Conservation (phyloP, 495 filamentous ascomycete species). For the Umbilicaria muhlenbergii region DNA sequence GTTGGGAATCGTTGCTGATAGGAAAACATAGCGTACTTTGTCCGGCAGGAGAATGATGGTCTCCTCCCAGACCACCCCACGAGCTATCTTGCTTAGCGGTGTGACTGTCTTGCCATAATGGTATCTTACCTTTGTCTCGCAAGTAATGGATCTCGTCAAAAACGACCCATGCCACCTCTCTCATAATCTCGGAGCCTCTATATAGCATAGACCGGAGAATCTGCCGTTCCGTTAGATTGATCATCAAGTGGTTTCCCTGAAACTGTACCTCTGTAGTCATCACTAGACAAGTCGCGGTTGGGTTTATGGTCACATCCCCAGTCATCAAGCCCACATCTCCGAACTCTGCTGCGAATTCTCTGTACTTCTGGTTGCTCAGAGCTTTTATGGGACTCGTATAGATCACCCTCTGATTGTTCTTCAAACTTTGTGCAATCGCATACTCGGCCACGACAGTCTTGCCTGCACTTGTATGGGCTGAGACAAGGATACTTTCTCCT, state of each 20-base stretch:
- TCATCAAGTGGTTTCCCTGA: not conserved
- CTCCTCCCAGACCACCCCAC: conserved; percentile 98
- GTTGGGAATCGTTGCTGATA: conserved; percentile 98
- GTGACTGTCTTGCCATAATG: not conserved
- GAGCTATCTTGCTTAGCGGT: conserved; percentile 25
- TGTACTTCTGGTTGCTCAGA: conserved; percentile 94
- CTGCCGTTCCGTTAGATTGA: conserved; percentile 12
- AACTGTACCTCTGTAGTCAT: conserved; percentile 77
- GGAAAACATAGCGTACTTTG: conserved; percentile 95
- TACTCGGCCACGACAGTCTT: conserved; percentile 98
- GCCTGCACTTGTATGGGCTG: conserved; percentile 92
- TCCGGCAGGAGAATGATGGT: conserved; percentile 94
- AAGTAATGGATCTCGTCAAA: conserved; percentile 99
- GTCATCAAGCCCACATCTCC: conserved; percentile 98
- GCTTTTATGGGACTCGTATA: conserved; percentile 99
- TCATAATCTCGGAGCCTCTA: conserved; percentile 96
- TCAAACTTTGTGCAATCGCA: conserved; percentile 92
- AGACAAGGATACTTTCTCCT: conserved; percentile 90
- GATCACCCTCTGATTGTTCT: conserved; percentile 93
- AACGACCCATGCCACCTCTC: conserved; percentile 92
- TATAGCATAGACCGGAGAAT: conserved; percentile 98
- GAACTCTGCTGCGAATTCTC: conserved; percentile 90
- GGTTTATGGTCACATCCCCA: conserved; percentile 97
- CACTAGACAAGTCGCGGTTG: conserved; percentile 90
- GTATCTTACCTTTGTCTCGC: conserved; percentile 55